These are phyloP conservation scores for Oidiodendron maius DNA, from an alignment of 495 filamentous ascomycete species.

Conservation along the genomic window DNA sequence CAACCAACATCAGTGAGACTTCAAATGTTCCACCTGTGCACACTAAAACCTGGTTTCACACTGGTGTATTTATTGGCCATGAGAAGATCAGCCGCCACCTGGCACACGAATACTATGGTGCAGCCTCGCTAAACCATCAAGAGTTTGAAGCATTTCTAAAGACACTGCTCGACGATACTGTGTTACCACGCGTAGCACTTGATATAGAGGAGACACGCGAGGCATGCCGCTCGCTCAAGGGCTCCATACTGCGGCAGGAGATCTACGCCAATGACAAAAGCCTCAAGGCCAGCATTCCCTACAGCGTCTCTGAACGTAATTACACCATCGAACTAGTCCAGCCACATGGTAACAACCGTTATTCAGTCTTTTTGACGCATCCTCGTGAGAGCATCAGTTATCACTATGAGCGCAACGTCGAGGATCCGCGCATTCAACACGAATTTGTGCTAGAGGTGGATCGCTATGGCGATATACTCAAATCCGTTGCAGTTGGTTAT, in stretches of 20 bases:
- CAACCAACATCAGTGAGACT: background rate
- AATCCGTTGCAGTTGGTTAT: background rate
- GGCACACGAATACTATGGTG: background rate
- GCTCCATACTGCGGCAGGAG: slow-evolving; percentile 18
- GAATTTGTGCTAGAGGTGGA: background rate
- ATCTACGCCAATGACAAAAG: slow-evolving; percentile 19
- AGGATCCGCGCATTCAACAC: background rate
- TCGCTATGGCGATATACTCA: background rate
- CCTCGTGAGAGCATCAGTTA: slow-evolving; percentile 3
- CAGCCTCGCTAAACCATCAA: background rate
- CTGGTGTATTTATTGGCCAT: slow-evolving; percentile 6
- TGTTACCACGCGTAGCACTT: background rate
- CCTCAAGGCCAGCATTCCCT: slow-evolving; percentile 2
- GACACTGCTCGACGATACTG: background rate
- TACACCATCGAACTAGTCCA: slow-evolving; percentile 11
- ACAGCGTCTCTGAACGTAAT: slow-evolving; percentile 4
- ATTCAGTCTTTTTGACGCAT: slow-evolving; percentile 5
- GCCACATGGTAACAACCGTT: background rate
- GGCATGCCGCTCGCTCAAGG: slow-evolving; percentile 22
- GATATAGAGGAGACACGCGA: slow-evolving; percentile 1
- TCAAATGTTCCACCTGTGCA: slow-evolving; percentile 7
- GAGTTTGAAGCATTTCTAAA: background rate
- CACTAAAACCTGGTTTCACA: slow-evolving; percentile 23
- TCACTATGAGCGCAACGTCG: slow-evolving; percentile 9
- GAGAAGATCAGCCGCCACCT: background rate